Conservation (phyloP, 306 rosid species). For the Pterocarpus santalinus region DNA sequence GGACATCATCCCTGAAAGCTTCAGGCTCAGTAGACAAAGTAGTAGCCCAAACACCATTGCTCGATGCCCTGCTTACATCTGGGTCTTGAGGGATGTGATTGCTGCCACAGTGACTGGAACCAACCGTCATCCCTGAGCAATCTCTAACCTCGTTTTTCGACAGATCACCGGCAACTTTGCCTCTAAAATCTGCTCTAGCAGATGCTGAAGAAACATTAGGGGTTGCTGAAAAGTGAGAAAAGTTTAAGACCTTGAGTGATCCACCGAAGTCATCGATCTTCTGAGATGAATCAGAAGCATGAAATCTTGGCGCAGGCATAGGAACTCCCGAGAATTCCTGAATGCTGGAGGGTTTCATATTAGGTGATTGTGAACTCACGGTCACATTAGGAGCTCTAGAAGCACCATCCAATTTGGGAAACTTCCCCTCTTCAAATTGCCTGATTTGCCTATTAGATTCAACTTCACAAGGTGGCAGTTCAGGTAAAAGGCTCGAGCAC, state of each 20-base stretch:
- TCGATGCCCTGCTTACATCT: conserved; percentile 56
- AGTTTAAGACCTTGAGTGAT: conserved; percentile 48
- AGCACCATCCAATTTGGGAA: conserved; percentile 45
- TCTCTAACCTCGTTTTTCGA: conserved; percentile 63
- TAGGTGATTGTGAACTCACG: conserved; percentile 43
- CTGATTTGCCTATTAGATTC: conserved; percentile 58
- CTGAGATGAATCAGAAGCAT: conserved; percentile 52
- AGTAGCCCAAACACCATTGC: conserved; percentile 58
- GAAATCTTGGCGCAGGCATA: conserved; percentile 70
- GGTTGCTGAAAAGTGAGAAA: conserved; percentile 55
- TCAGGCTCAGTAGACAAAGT: conserved; percentile 59
- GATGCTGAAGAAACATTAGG: conserved; percentile 49
- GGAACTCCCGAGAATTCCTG: conserved; percentile 49
- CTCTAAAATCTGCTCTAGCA: conserved; percentile 44
- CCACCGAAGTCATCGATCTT: conserved; percentile 46
- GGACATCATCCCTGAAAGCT: conserved; percentile 51
- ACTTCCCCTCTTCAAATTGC: conserved; percentile 59
- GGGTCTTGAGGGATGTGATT: conserved; percentile 65
- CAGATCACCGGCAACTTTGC: conserved; percentile 46
- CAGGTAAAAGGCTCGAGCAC: conserved; percentile 63
- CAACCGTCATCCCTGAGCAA: conserved; percentile 71
- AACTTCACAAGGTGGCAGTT: conserved; percentile 62
- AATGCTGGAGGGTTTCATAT: conserved; percentile 43
- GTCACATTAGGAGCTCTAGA: conserved; percentile 30
- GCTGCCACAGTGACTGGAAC: conserved; percentile 84